Base-by-base conservation (phyloP, 305 asterid genomes). In the Fraxinus angustifolia region DNA sequence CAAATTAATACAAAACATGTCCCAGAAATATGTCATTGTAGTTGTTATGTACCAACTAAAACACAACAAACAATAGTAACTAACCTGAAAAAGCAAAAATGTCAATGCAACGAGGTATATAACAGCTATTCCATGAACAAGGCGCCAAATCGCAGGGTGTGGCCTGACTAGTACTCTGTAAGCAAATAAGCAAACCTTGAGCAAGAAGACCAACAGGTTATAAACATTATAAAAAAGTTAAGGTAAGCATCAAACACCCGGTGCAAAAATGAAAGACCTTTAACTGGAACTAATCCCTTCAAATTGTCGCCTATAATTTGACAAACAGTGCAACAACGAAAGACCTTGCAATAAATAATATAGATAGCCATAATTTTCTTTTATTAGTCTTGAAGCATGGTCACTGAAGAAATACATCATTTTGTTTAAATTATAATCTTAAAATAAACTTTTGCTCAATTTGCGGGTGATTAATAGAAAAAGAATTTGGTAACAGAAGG, bases 141-240 rank as follows among this genome's bases (percentile, higher is more conserved):
- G 91, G 80, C 98, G 97, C 99, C 99, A 96, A 78, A 96, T 90
- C 77, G 98, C 96, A 83, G 98, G 99, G 86, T 96, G 99, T 75
- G 99, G 99, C 79, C 99, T 91, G 88, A 87, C 91, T 82, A 96
- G 97, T 76, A 96, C 91, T 85, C 99, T 94, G 97, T 36, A 84
- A 81, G 68, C 72, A 77, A 33, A 71, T 8, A 72, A 75, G 70
- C 45, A 50, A 10, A 58, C 58, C 36, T 26, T 34, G 38, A 60
- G 34, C 34, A 72, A 53, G 56, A 21, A 34, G 12, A 30, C 36
- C 35, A 60, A n/a, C 19, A 17, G 75, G 78, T 72, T 70, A 23
- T 58, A 3, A 75, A 31, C 78, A 56, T 31, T 10, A 70, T 6
- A 31, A 3, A 26, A 28, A 67, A 28, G 26, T 31, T 70, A 31